Conservation (phyloP, 768 basidiomycete species). For the Pleurotus giganteus region DNA sequence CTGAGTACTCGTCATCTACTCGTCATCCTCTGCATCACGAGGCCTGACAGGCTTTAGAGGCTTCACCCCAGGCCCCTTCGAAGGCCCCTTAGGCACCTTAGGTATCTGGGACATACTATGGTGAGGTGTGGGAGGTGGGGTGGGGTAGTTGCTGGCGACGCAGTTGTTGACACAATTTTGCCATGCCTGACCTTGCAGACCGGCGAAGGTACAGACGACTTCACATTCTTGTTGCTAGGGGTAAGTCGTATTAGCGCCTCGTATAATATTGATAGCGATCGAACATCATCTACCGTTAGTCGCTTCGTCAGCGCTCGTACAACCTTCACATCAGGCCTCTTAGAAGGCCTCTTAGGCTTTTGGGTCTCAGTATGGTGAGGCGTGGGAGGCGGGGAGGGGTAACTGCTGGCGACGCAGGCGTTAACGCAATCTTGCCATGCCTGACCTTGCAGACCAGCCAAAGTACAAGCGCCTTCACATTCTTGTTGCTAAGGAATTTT, state of each 20-base stretch:
- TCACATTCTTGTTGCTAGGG: slow-evolving; percentile 9
- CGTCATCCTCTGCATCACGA: no score
- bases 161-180: background rate
- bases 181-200: background rate
- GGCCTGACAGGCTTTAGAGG: no score
- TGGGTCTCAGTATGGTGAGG: background rate
- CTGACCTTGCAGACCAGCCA: background rate
- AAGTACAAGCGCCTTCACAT: background rate
- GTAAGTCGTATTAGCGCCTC: background rate
- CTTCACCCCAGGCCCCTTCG: no score
- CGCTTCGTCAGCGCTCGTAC: background rate
- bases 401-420: background rate
- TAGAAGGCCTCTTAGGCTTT: background rate
- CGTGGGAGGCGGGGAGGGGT: background rate
- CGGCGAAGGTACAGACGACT: slow-evolving; percentile 1
- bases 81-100: no score
- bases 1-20: no score
- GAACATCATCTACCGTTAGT: background rate
- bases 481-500: background rate
- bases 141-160: slow-evolving; percentile 4
- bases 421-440: slow-evolving; percentile 10
- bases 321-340: no score
- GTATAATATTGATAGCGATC: background rate
- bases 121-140: slow-evolving; percentile 1
- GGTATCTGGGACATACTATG: no score